phyloP scores from a whole-genome alignment of 225 moss, liverwort and hornwort genomes.

The Sphagnum tenellum region DNA sequence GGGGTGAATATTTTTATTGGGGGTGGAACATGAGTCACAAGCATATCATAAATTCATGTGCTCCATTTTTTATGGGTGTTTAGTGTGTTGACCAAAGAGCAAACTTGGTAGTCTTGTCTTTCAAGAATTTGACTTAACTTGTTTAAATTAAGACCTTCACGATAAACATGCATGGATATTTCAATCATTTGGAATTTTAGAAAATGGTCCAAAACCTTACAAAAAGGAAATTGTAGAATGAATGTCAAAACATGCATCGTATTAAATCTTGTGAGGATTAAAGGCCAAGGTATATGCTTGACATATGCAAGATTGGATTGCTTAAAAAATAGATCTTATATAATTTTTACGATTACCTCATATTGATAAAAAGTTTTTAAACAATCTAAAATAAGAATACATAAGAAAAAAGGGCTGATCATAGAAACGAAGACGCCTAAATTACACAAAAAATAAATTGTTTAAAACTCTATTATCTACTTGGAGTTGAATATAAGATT shows the following conservation, averaged over 20 bases:
- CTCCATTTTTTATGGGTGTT: neutral
- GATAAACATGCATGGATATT: neutral
- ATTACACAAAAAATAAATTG: too few relatives aligned
- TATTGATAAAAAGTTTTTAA: too few relatives aligned
- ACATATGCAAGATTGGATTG: constrained; percentile 2
- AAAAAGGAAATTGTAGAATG: constrained; percentile 3
- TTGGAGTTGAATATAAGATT: too few relatives aligned
- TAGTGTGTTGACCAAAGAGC: neutral
- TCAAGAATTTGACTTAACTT: neutral
- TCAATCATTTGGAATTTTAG: neutral
- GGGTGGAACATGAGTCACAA: neutral
- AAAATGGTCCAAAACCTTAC: neutral
- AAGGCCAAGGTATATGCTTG: constrained; percentile 3
- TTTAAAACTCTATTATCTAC: too few relatives aligned
- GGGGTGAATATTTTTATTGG: neutral
- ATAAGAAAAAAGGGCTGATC: too few relatives aligned
- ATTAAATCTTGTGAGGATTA: constrained; percentile 4
- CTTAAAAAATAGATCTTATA: constrained; percentile 2
- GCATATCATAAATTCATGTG: neutral
- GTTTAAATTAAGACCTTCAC: neutral
- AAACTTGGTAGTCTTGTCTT: neutral
- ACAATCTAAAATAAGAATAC: too few relatives aligned
- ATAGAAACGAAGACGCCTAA: too few relatives aligned
- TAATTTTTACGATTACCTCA: neutral
- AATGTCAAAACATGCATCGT: constrained; percentile 6